These are phyloP conservation scores for Paramecium primaurelia DNA, from an alignment of 73 alveolate genomes.

Conservation along the genomic window DNA sequence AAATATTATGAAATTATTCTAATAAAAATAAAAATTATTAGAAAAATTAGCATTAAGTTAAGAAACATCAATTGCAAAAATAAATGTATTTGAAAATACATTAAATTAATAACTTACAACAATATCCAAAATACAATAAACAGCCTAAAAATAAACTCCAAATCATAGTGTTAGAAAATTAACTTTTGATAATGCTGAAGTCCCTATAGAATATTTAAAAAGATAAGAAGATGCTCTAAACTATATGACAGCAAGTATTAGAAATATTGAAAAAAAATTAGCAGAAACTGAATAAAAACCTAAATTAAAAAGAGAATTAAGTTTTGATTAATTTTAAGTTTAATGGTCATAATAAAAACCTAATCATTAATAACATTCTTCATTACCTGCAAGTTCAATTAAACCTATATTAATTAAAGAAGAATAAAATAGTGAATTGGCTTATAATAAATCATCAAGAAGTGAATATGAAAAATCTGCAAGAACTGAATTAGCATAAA, in stretches of 20 bases:
- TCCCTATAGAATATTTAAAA: not conserved
- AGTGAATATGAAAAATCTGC: not conserved
- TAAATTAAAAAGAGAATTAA: slow-evolving; percentile 1
- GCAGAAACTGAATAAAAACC: slow-evolving; percentile 28
- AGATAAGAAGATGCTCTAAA: not conserved
- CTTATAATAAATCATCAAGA: not conserved
- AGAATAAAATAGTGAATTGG: not conserved
- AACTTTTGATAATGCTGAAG: not conserved
- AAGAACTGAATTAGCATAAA: slow-evolving; percentile 6
- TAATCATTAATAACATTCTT: not conserved
- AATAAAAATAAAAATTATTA: not conserved
- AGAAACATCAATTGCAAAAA: not conserved
- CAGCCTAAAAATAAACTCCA: not conserved
- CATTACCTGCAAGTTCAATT: not conserved
- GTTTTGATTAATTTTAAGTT: slow-evolving; percentile 11
- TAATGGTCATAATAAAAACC: not conserved
- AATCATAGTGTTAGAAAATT: not conserved
- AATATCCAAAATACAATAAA: not conserved
- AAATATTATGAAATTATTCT: not conserved
- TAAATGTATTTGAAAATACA: slow-evolving; percentile 1
- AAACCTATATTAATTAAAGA: not conserved
- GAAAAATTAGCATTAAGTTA: slow-evolving; percentile 12
- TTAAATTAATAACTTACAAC: not conserved
- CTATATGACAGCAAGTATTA: not conserved
- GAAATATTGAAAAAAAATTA: not conserved